A percentile compares a stretch with the other conserved stretches of the same genome.
Evolutionary conservation across 345 rosid genomes (phyloP).

Genomic region (Linum lewisii): DNA sequence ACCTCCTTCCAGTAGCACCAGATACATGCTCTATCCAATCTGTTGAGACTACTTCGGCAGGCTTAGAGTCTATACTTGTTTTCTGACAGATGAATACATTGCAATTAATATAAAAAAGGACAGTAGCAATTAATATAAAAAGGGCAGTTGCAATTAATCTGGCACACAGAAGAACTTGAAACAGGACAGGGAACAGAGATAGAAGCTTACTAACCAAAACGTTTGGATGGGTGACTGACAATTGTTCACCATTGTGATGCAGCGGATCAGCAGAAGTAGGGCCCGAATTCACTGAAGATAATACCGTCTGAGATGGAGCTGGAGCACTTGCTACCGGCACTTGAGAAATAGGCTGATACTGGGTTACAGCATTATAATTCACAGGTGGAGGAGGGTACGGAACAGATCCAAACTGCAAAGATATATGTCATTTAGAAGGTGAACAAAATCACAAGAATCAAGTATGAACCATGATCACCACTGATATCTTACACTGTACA

Average conservation of each 20-base stretch:
- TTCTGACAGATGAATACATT: conserved; percentile 28
- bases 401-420: conserved; percentile 55
- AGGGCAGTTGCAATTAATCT: neutral
- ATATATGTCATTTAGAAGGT: conserved; percentile 7
- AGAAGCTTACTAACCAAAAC: conserved; percentile 27
- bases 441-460: conserved; percentile 13
- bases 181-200: conserved; percentile 2
- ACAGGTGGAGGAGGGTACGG: conserved; percentile 42
- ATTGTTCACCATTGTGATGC: conserved; percentile 38
- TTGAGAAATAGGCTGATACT: conserved; percentile 45
- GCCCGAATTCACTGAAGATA: conserved; percentile 33
- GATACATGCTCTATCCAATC: conserved; percentile 88
- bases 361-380: conserved; percentile 28
- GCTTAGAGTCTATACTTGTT: conserved; percentile 27
- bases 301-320: conserved; percentile 38
- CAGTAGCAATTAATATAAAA: conserved; percentile 2
- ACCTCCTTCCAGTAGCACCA: conserved; percentile 79
- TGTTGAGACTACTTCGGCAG: conserved; percentile 31
- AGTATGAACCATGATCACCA: conserved; percentile 8
- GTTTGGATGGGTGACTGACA: conserved; percentile 27
- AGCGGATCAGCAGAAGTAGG: conserved; percentile 27
- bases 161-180: neutral
- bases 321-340: conserved; percentile 38
- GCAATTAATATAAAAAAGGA: conserved; percentile 1
- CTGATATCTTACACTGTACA: conserved; percentile 51